Base-by-base conservation (phyloP, 2,329 filamentous ascomycete species). In the Curvularia lunata region DNA sequence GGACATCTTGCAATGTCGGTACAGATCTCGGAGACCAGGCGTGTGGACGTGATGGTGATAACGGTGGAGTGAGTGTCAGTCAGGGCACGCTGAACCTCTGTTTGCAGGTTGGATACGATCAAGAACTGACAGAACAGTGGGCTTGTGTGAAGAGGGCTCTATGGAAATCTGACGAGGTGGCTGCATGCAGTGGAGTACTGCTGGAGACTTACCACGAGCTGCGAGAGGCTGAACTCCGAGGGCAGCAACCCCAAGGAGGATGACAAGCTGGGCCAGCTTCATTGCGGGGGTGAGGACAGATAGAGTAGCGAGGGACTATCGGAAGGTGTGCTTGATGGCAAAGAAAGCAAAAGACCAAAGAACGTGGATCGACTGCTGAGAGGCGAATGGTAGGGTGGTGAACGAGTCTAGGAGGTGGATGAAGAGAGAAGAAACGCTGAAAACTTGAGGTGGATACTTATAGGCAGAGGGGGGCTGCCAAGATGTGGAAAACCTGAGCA, bases 1-100 rank as follows among this genome's bases (percentile, higher is more conserved):
- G 79, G 78, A 62, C 79, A 81, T 63, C 74, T 62, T 45, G 56
- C 57, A 21, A 63, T 66, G 45, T 64, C 68, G 19, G 76, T 63
- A n/a, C 72, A 71, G 66, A 79, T 80, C 63, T 75, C 69, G 62
- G 69, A 74, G 65, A 80, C 68, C 42, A 78, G 78, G 60, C 75
- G 66, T 54, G 75, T 66, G 48, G 71, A 72, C 47, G 79, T 81
- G 48, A 67, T 56, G 65, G 75, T 78, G 62, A 78, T 65, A 45
- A 77, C 77, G 27, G 73, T 76, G 52, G 72, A 71, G 25, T 72
- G 71, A 49, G 73, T 67, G 37, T 73, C 74, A 32, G 42, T 61
- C 27, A 61, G 40, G 34, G 62, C 63, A 49, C 62, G 63, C 28
- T 55, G 30, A 30, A 42, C 54, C 38, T 45, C 68, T 69, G 49